These are phyloP conservation scores for Saccharomyces paradoxus DNA, from an alignment of 805 yeast species.

Conservation along the genomic window DNA sequence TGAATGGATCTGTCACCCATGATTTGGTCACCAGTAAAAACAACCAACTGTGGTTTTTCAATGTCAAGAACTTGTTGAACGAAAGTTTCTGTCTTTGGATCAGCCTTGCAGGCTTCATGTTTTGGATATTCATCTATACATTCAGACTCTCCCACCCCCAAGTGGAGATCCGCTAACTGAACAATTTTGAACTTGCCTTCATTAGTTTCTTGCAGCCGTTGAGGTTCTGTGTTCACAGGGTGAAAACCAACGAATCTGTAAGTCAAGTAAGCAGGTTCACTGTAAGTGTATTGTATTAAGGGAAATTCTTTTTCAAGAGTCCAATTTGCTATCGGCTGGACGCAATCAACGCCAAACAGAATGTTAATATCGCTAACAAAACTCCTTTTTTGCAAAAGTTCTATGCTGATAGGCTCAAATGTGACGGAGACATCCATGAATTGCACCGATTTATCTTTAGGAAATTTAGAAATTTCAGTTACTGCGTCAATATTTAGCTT, in stretches of 20 bases:
- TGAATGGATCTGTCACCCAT: conserved; percentile 66
- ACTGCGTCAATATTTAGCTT: background rate
- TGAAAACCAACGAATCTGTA: conserved; percentile 1
- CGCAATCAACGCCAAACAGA: conserved; percentile 63
- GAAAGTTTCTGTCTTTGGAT: conserved; percentile 57
- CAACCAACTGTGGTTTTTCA: conserved; percentile 80
- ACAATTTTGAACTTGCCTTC: conserved; percentile 62
- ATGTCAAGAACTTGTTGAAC: conserved; percentile 54
- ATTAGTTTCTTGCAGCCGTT: conserved; percentile 26
- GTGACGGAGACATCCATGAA: background rate
- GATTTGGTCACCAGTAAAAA: conserved; percentile 85
- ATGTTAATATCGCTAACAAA: conserved; percentile 55
- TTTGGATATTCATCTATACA: conserved; percentile 71
- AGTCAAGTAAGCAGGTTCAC: conserved; percentile 11
- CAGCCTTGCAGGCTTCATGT: conserved; percentile 62
- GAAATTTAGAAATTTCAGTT: background rate
- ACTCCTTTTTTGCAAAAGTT: background rate
- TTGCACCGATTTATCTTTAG: background rate
- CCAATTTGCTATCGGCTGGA: conserved; percentile 77
- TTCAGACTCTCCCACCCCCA: conserved; percentile 71
- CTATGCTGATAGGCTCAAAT: background rate
- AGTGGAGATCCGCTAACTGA: conserved; percentile 88
- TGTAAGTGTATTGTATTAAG: background rate
- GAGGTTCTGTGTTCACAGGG: conserved; percentile 7
- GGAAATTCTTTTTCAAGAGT: conserved; percentile 17